Evolutionary conservation across 2,329 filamentous ascomycete species (phyloP).

Genomic region (Chaetomium strumarium): DNA sequence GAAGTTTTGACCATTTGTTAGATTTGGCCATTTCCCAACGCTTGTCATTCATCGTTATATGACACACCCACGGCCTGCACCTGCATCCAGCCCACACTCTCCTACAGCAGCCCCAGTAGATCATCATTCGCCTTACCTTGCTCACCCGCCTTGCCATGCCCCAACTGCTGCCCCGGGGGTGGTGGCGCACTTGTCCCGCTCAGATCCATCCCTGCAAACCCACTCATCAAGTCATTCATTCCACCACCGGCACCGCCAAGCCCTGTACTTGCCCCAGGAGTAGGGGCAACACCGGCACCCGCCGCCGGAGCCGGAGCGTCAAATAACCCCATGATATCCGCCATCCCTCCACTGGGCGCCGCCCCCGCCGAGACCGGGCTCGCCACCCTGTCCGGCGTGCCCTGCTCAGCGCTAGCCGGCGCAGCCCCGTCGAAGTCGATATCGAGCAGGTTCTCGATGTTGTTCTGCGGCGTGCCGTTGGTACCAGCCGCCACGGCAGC

Average conservation of each 20-base stretch:
- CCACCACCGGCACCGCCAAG: not conserved
- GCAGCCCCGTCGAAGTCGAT: conserved; percentile 67
- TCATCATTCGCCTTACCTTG: conserved; percentile 21
- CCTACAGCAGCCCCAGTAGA: conserved; percentile 23
- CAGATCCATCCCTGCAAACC: conserved; percentile 77
- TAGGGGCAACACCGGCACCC: conserved; percentile 26
- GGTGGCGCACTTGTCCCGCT: conserved; percentile 58
- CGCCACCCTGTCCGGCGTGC: conserved; percentile 62
- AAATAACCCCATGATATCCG: conserved; percentile 64
- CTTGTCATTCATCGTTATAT: not conserved
- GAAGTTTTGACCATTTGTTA: too few relatives aligned
- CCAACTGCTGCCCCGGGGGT: conserved; percentile 49
- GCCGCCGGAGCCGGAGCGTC: conserved; percentile 59
- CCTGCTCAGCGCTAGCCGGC: conserved; percentile 52
- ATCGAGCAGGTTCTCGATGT: conserved; percentile 90
- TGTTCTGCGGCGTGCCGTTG: conserved; percentile 56
- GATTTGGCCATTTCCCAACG: too few relatives aligned
- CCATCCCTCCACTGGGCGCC: conserved; percentile 45
- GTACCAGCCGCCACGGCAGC: conserved; percentile 62
- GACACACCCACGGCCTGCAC: not conserved
- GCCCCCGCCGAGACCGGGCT: conserved; percentile 42
- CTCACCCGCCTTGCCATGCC: conserved; percentile 20
- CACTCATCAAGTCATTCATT: conserved; percentile 84
- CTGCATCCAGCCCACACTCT: not conserved
- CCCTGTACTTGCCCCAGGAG: conserved; percentile 1